Evolutionary conservation across 176 grass and related monocot species (phyloP), one percentile per base, ranked within the genome.

Genomic region (Eremochloa ophiuroides): DNA sequence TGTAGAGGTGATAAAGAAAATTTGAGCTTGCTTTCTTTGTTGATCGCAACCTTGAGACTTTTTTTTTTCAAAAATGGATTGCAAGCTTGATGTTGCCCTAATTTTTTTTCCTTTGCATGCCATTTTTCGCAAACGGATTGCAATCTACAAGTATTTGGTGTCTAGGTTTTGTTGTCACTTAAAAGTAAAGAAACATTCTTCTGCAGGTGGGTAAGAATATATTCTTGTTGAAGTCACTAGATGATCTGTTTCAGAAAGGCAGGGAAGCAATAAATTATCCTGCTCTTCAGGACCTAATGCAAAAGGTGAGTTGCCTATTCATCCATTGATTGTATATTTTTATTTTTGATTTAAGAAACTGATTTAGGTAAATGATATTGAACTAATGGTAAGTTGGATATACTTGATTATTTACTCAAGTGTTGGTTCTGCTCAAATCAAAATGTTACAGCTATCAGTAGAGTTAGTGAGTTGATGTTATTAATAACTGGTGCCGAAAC

Each of bases 201-300:
- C 84, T 88, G 71, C 78, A 98, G 96, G 91, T 95, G 37, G 82
- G 88, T 61, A 95, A 91, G 86, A 99, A 99, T 84, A 82, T 77
- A 51, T 74, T 77, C 62, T 83, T 99, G 77, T 67, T 99, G 80
- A 91, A 88, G 62, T 83, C 91, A 59, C 83, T 99, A 72, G 85
- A 99, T 56, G 88, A 90, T 14, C 75, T 95, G 62, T 95, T 95
- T 41, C 66, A 58, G 53, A 91, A 91, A 67, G 96, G 91, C 37
- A 90, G 83, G 71, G 89, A 91, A 22, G 82, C 84, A 39, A 83
- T 99, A 51, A 77, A 87, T 86, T 84, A 93, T 79, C 71, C 87
- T 46, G 68, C 83, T 88, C 89, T 99, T 40, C 75, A 83, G 69
- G 82, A 56, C 26, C 89, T 99, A 73, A 90, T 84, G 69, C 56